These are phyloP conservation scores for Diphasiastrum complanatum DNA, from an alignment of 83 land plant species.

Conservation along the genomic window DNA sequence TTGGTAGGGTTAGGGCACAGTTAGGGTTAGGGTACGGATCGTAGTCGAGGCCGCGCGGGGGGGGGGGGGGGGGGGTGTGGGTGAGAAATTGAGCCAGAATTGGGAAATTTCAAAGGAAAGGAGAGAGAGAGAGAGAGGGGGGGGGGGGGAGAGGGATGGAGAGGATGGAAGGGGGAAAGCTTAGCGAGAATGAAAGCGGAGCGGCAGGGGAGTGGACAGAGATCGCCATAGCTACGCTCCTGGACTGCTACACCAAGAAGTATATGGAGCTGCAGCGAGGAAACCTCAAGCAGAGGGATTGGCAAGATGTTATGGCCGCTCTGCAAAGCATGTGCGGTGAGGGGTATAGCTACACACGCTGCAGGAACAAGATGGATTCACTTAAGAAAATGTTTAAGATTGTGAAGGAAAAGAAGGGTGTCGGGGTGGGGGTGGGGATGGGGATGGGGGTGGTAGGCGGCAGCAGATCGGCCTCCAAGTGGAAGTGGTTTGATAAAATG, in stretches of 20 bases:
- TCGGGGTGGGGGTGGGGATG: too few relatives aligned
- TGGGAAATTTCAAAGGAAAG: too few relatives aligned
- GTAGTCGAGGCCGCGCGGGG: too few relatives aligned
- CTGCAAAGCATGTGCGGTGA: neutral
- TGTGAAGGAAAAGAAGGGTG: neutral
- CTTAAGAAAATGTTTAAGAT: constrained; percentile 6
- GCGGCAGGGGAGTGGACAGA: neutral
- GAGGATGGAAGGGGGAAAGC: neutral
- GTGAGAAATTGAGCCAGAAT: too few relatives aligned
- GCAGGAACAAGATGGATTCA: constrained; percentile 3
- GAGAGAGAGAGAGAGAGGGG: too few relatives aligned
- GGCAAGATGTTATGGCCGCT: neutral
- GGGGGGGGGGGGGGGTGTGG: too few relatives aligned
- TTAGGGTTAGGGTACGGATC: too few relatives aligned
- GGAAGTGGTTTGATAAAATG: constrained; percentile 10
- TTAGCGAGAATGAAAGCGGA: neutral
- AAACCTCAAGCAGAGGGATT: constrained; percentile 2
- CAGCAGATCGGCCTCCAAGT: neutral
- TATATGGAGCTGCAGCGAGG: neutral
- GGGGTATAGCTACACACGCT: constrained; percentile 3
- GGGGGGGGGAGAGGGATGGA: too few relatives aligned
- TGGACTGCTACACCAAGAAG: constrained; percentile 3
- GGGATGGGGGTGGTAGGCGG: neutral
- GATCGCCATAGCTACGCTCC: neutral
- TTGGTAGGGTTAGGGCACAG: too few relatives aligned